Evolutionary conservation across 1,139 yeast species (phyloP), one percentile per base, ranked within the genome.

Genomic region (Meyerozyma athensensis): DNA sequence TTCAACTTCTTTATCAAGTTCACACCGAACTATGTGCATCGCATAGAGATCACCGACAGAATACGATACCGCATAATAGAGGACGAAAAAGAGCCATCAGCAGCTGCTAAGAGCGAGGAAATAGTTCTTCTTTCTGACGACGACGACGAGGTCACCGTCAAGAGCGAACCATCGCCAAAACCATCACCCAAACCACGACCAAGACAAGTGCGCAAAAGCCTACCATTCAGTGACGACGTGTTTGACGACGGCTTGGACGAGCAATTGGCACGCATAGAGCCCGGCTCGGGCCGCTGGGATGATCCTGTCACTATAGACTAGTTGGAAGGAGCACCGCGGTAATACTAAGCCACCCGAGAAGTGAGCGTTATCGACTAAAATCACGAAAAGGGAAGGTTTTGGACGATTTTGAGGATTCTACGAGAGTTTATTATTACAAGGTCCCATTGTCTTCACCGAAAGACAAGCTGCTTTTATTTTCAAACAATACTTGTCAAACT

Each of bases 1-100:
- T 66, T 60, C 52, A 70, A 70, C 42, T 70, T 58, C 44, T 69
- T 70, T 41, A 63, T 70, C 24, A 66, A 65, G 44, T 59, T 61
- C 26, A 65, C 74, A 0, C 71, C 73, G 1, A 44, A 41, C 36
- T 56, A 60, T 18, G 56, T 64, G 3, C 62, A 62, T 30, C 46
- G 65, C 37, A 61, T 70, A 3, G 74, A 69, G 44, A 48, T 70
- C 20, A 42, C 61, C 20, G 72, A 65, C 36, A 54, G 61, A 59
- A 52, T 54, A 22, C 59, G 59, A 40, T 70, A 63, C 46, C 53
- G 60, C 40, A 55, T 65, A 5, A 52, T 68, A n/a, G 67, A 62
- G 17, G 65, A 61, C 20, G 34, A 36, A 4, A 36, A 23, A 7
- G 52, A 44, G 18, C 33, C 43, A 17, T 37, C 30, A 9, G 39